Conservation (phyloP, 345 rosid genomes). For the Moricandia moricandioides region DNA sequence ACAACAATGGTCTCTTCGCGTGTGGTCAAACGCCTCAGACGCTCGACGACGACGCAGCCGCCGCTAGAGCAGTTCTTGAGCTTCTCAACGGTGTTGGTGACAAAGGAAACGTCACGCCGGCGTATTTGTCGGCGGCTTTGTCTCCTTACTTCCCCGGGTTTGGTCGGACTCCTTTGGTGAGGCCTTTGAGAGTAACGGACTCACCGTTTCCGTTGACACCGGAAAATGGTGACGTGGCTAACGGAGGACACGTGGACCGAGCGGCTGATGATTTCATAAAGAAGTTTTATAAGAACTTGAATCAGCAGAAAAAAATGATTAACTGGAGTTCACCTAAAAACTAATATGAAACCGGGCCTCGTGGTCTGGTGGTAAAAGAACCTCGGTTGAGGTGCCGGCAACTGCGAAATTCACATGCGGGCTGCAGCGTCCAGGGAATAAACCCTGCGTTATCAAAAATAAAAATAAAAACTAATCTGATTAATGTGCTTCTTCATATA, state of each 20-base stretch:
- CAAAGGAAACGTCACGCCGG: conserved; percentile 24
- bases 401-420: too few relatives aligned
- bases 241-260: conserved; percentile 56
- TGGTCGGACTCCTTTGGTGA: neutral
- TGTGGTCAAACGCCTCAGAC: conserved; percentile 66
- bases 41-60: conserved; percentile 49
- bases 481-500: conserved; percentile 14
- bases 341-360: too few relatives aligned
- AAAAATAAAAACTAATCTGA: too few relatives aligned
- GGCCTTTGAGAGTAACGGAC: neutral
- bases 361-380: too few relatives aligned
- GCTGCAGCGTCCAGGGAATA: too few relatives aligned
- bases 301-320: conserved; percentile 46
- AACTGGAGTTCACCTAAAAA: conserved; percentile 25
- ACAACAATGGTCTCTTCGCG: conserved; percentile 44
- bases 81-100: conserved; percentile 44
- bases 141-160: conserved; percentile 83
- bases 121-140: conserved; percentile 46
- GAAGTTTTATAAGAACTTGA: conserved; percentile 68
- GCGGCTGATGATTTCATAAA: conserved; percentile 83
- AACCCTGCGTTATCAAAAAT: too few relatives aligned
- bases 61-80: conserved; percentile 58
- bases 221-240: conserved; percentile 47
- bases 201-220: neutral
- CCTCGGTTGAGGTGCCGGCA: too few relatives aligned